Base-by-base conservation (phyloP, 352 stramenopile genomes). In the Peronospora belbahrii region DNA sequence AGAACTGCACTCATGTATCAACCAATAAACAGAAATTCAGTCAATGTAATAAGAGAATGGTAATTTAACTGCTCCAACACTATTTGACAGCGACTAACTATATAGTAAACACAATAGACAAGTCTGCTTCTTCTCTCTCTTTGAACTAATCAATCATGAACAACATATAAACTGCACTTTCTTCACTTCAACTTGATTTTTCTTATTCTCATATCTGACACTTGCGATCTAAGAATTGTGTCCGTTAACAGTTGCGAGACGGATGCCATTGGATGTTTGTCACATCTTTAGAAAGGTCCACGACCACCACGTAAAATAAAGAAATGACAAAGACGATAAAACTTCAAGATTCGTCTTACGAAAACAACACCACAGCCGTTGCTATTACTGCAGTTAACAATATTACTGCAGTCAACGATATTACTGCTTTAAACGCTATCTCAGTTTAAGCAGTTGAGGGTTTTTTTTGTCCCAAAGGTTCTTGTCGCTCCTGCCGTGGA, bases 401-500 rank as follows among this genome's bases (percentile, higher is more conserved):
- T n/a, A n/a, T n/a, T n/a, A n/a, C n/a, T n/a, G n/a, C n/a, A n/a
- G n/a, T n/a, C n/a, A n/a, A n/a, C n/a, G n/a, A n/a, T n/a, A n/a
- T n/a, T n/a, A n/a, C 37, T 31, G 17, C 23, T 33, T 42, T 41
- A 19, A 15, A 15, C 2, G 14, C 44, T 22, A 48, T 36, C 22
- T 45, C 30, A 3, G 38, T 53, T 4, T 56, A 36, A 30, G 51
- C 45, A 15, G 41, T 74, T 14, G 46, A 59, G 2, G 59, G 59
- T 10, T 76, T 68, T 59, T 72, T 76, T 48, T n/a, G 17, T 23
- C 7, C 38, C 45, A 11, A 58, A 50, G 2, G 10, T 39, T 8
- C 25, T 13, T 31, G 19, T n/a, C 7, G 35, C 28, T 19, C 27
- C 57, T 17, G 33, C 9, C 33, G 17, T 19, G 13, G 18, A 24